Evolutionary conservation across 2,329 filamentous ascomycete genomes (phyloP).

Genomic region (Helicocarpus griseus): DNA sequence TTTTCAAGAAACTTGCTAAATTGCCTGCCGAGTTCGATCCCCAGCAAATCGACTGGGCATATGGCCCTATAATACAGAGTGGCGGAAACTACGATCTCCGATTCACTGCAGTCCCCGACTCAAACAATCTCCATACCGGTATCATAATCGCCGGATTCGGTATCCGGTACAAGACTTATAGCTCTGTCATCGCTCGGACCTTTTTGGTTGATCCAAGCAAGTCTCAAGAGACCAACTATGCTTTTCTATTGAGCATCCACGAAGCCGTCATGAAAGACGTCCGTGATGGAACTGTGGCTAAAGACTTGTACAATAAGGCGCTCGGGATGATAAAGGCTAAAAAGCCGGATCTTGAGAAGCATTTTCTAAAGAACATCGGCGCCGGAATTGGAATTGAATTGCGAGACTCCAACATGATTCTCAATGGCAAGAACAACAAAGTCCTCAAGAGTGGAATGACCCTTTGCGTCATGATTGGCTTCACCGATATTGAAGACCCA

Average conservation of each 20-base stretch:
- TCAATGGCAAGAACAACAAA: constrained; percentile 79
- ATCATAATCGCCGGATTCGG: constrained; percentile 91
- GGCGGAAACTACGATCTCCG: constrained; percentile 91
- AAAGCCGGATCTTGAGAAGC: constrained; percentile 89
- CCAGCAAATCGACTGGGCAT: constrained; percentile 84
- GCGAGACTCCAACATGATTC: constrained; percentile 68
- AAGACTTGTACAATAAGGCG: constrained; percentile 88
- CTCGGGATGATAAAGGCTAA: constrained; percentile 70
- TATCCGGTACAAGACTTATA: constrained; percentile 91
- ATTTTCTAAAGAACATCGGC: constrained; percentile 87
- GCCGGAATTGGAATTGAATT: constrained; percentile 89
- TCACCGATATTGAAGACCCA: constrained; percentile 80
- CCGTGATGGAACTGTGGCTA: constrained; percentile 72
- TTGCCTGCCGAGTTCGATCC: constrained; percentile 80
- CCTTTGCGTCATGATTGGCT: constrained; percentile 77
- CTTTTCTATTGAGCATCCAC: constrained; percentile 73
- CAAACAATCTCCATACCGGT: constrained; percentile 76
- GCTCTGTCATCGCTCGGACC: constrained; percentile 81
- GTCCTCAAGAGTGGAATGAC: constrained; percentile 95
- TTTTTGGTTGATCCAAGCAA: constrained; percentile 97
- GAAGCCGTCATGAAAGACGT: constrained; percentile 85
- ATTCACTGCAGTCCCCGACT: constrained; percentile 67
- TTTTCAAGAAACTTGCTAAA: constrained; percentile 77
- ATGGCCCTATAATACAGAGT: constrained; percentile 85
- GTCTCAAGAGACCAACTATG: constrained; percentile 88